A percentile compares a stretch with the other conserved stretches of the same genome.
phyloP scores from a whole-genome alignment of 148 eudicot species.

The Persicaria tinctoria region DNA sequence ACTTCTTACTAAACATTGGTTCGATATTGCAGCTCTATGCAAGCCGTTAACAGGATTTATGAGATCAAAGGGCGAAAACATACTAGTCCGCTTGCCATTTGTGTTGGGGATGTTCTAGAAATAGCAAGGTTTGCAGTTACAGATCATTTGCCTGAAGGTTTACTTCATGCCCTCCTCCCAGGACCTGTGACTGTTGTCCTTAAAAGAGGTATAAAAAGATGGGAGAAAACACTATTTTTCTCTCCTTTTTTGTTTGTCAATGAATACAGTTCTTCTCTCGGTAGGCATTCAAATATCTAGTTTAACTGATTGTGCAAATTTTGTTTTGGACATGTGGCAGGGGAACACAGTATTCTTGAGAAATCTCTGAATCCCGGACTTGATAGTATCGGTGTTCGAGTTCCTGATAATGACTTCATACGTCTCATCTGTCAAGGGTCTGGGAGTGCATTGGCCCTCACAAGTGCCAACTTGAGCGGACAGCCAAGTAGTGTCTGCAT shows the following conservation, averaged over 20 bases:
- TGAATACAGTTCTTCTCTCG: background rate
- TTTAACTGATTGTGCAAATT: background rate
- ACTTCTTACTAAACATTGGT: background rate
- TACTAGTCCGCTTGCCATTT: conserved; percentile 89
- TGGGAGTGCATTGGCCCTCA: conserved; percentile 81
- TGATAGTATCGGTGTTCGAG: conserved; percentile 75
- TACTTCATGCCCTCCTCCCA: conserved; percentile 80
- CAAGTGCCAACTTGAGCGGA: conserved; percentile 93
- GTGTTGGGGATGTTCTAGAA: conserved; percentile 82
- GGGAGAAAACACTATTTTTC: background rate
- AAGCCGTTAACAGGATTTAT: conserved; percentile 76
- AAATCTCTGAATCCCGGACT: conserved; percentile 78
- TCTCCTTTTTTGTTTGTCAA: background rate
- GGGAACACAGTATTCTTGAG: conserved; percentile 74
- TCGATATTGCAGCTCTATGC: conserved; percentile 56
- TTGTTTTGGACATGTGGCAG: conserved; percentile 26
- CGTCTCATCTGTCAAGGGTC: conserved; percentile 62
- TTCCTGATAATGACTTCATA: conserved; percentile 72
- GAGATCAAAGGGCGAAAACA: conserved; percentile 85
- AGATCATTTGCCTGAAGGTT: conserved; percentile 59
- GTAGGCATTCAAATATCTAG: background rate
- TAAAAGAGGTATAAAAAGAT: conserved; percentile 46
- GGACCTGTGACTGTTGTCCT: conserved; percentile 92
- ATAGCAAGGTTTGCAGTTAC: conserved; percentile 66
- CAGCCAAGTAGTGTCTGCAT: conserved; percentile 76